Evolutionary conservation across 495 filamentous ascomycete genomes (phyloP), one percentile per base, ranked within the genome.

Genomic region (Trichoderma gamsii): DNA sequence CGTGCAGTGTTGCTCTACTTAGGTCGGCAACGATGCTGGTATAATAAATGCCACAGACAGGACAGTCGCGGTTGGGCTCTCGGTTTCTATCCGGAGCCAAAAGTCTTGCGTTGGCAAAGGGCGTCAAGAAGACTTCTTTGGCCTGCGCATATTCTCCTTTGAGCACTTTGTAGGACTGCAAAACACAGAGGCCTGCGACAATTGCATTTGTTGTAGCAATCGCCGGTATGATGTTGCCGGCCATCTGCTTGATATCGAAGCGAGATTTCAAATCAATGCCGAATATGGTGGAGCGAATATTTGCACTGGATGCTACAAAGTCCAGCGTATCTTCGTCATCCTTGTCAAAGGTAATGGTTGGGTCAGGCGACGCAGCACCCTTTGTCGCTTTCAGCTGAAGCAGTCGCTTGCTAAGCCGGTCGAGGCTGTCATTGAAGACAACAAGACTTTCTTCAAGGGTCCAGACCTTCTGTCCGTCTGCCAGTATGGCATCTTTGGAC

Each of bases 151-250:
- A 85, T 63, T 96, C 89, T 32, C 87, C 84, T 68, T 85, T 87
- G 67, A 99, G 79, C 44, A 98, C 90, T 76, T 97, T 97, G 80
- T 96, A 93, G 1, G 92, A 88, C 76, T 99, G 90, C 8, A 99
- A 80, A 4, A 98, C 95, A 75, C 93, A 98, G 29, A 99, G 83
- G 16, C 91, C 89, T 15, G 95, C 95, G 5, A 93, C 95, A 77
- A 98, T 96, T 15, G 96, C 95, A 75, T 99, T 99, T 0, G 95
- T 97, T 0, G 95, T 99, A 1, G 95, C 95, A 76, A 99, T 99
- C 3, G 95, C 96, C 0, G 95, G 95, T 67, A 99, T 98, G 73
- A 99, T 99, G 72, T 98, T 98, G 65, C 95, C 95, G 29, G 95
- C 95, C 93, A 98, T 99, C 79, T 98, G 92, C 76, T 99, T 99